These are phyloP conservation scores for Tricladium varicosporioides DNA, from an alignment of 2,329 filamentous ascomycete species.

Conservation along the genomic window DNA sequence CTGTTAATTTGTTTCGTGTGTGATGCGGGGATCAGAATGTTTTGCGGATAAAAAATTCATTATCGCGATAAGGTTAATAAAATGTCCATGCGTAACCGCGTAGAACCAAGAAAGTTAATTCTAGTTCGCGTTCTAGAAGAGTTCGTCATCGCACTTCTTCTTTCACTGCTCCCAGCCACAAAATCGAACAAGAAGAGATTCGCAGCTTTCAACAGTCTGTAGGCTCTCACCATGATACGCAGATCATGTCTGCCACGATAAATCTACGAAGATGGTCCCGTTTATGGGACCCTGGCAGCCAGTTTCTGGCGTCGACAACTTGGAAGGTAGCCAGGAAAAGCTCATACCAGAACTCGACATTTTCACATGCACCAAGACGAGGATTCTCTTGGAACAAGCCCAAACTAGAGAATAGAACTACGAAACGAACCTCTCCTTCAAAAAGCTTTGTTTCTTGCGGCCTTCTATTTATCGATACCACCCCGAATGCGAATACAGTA, in stretches of 20 bases:
- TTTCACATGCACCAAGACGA: slow-evolving; percentile 14
- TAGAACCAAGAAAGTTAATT: neutral
- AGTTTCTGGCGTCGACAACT: slow-evolving; percentile 19
- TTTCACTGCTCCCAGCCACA: neutral
- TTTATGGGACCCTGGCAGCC: slow-evolving; percentile 34
- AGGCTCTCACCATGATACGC: slow-evolving; percentile 41
- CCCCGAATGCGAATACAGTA: slow-evolving; percentile 37
- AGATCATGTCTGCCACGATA: slow-evolving; percentile 45
- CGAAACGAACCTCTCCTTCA: slow-evolving; percentile 38
- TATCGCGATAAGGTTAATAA: neutral
- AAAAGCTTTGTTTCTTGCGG: slow-evolving; percentile 55
- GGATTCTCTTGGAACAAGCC: slow-evolving; percentile 21
- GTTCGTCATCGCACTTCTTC: neutral
- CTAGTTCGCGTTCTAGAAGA: slow-evolving; percentile 2
- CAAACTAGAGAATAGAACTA: slow-evolving; percentile 33
- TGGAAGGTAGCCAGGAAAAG: slow-evolving; percentile 13
- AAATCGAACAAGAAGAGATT: slow-evolving; percentile 2
- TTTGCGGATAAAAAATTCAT: neutral
- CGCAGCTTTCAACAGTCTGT: slow-evolving; percentile 29
- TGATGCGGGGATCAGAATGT: neutral
- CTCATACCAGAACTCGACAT: slow-evolving; percentile 12
- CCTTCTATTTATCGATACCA: slow-evolving; percentile 48
- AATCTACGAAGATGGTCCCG: slow-evolving; percentile 46
- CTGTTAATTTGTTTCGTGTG: neutral
- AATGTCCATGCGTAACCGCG: slow-evolving; percentile 6